A percentile compares a stretch with the other conserved stretches of the same genome.
Evolutionary conservation across 2,329 filamentous ascomycete genomes (phyloP).

Genomic region (Trichoderma simmonsii): DNA sequence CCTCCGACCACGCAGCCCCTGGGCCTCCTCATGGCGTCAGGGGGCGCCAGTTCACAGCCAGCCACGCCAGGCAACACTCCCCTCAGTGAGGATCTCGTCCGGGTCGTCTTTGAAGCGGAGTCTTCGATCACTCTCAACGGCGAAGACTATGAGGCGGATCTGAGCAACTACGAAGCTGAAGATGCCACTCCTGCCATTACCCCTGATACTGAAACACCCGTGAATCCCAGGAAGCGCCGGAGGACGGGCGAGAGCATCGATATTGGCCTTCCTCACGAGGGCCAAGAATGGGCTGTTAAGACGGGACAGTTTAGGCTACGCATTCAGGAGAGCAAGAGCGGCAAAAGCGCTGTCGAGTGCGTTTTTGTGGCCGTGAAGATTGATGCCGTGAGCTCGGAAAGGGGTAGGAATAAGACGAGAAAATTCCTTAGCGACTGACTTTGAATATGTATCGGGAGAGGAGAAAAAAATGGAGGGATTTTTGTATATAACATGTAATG

Average conservation of each 20-base stretch:
- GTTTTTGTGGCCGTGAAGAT: constrained; percentile 73
- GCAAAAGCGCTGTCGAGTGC: constrained; percentile 61
- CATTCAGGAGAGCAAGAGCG: constrained; percentile 53
- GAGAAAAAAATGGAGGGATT: background rate
- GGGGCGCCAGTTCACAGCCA: constrained; percentile 59
- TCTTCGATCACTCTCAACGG: constrained; percentile 60
- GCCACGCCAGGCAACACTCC: constrained; percentile 67
- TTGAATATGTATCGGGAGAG: background rate
- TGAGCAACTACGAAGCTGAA: constrained; percentile 24
- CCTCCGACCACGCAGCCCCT: constrained; percentile 58
- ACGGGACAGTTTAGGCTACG: constrained; percentile 70
- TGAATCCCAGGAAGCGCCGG: constrained; percentile 45
- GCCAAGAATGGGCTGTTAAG: constrained; percentile 58
- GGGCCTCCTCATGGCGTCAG: constrained; percentile 64
- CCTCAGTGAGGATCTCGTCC: constrained; percentile 66
- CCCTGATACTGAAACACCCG: constrained; percentile 20
- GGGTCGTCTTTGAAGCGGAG: constrained; percentile 59
- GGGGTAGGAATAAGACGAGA: constrained; percentile 61
- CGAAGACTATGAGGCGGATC: constrained; percentile 37
- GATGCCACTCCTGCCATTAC: constrained; percentile 27
- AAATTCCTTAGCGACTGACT: constrained; percentile 52
- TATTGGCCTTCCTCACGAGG: constrained; percentile 4
- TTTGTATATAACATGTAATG: background rate
- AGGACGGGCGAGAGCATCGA: constrained; percentile 34
- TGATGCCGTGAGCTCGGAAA: constrained; percentile 66